Evolutionary conservation across 108 stramenopile species (phyloP).

Genomic region (Bacterosira constricta): DNA sequence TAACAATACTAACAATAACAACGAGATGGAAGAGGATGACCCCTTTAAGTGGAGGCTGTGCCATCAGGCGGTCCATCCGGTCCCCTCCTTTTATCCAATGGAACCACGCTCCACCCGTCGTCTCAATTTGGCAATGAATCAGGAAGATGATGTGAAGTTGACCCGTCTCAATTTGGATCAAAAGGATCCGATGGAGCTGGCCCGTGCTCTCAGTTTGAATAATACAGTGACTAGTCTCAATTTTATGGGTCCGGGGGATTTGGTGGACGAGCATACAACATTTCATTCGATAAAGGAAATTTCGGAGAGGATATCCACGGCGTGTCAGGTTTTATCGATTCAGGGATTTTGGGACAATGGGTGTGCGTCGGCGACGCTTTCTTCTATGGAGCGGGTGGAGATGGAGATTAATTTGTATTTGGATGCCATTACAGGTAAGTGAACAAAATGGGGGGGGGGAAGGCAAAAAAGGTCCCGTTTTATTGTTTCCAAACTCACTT

Average conservation of each 20-base stretch:
- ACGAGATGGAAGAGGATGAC: slow-evolving; percentile 1
- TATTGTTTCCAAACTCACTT: no score
- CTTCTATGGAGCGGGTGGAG: slow-evolving; percentile 46
- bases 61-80: slow-evolving; percentile 44
- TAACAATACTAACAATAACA: not conserved
- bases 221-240: no score
- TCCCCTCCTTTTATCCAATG: slow-evolving; percentile 83
- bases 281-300: slow-evolving; percentile 32
- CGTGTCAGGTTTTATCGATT: slow-evolving; percentile 48
- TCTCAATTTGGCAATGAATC: slow-evolving; percentile 59
- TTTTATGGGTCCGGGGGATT: no score
- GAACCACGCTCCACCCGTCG: slow-evolving; percentile 74
- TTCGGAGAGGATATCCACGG: slow-evolving; percentile 35
- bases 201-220: no score
- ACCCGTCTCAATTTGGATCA: no score
- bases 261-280: not conserved
- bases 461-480: not conserved
- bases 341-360: slow-evolving; percentile 49
- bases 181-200: no score
- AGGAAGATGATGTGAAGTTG: no score
- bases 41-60: slow-evolving; percentile 36
- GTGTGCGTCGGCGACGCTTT: slow-evolving; percentile 31
- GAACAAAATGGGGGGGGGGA: no score
- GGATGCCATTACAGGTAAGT: slow-evolving; percentile 36
- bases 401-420: slow-evolving; percentile 49